These are phyloP conservation scores for Leptographium radiaticola DNA, from an alignment of 2,329 filamentous ascomycete species.

Conservation along the genomic window DNA sequence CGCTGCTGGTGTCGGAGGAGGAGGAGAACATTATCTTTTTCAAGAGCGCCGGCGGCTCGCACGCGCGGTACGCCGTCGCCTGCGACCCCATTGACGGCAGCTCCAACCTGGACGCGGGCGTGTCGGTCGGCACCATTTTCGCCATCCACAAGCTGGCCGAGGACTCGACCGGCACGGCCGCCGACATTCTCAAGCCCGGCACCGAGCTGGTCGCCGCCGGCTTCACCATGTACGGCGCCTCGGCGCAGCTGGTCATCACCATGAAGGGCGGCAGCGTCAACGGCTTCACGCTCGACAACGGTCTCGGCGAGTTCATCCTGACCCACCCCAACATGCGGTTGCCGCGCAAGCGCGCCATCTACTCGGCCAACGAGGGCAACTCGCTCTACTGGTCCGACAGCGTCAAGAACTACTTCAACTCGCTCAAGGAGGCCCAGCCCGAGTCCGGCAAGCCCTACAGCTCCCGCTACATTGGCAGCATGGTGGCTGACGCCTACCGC, in stretches of 20 bases:
- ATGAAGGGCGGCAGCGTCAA: slow-evolving; percentile 90
- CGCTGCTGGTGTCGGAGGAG: slow-evolving; percentile 92
- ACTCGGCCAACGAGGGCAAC: slow-evolving; percentile 98
- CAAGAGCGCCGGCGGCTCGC: slow-evolving; percentile 37
- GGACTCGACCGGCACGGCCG: slow-evolving; percentile 57
- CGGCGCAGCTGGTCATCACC: slow-evolving; percentile 89
- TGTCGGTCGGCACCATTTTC: slow-evolving; percentile 96
- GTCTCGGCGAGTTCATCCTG: slow-evolving; percentile 95
- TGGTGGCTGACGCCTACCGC: slow-evolving; percentile 97
- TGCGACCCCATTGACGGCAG: slow-evolving; percentile 98
- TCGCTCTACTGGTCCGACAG: slow-evolving; percentile 88
- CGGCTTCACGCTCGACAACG: slow-evolving; percentile 94
- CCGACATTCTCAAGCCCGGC: slow-evolving; percentile 80
- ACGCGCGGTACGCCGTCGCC: slow-evolving; percentile 82
- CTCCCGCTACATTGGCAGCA: slow-evolving; percentile 87
- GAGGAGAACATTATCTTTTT: slow-evolving; percentile 90
- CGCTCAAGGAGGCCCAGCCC: slow-evolving; percentile 62
- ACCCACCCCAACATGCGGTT: slow-evolving; percentile 92
- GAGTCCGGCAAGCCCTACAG: slow-evolving; percentile 79
- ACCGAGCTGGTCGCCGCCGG: slow-evolving; percentile 85
- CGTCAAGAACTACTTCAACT: slow-evolving; percentile 79
- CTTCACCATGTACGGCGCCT: slow-evolving; percentile 99
- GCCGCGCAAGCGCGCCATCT: slow-evolving; percentile 70
- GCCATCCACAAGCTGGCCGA: slow-evolving; percentile 83
- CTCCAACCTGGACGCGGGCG: slow-evolving; percentile 93